Evolutionary conservation across 192 early-diverging fungal species (phyloP).

Genomic region (Entomortierella beljakovae): DNA sequence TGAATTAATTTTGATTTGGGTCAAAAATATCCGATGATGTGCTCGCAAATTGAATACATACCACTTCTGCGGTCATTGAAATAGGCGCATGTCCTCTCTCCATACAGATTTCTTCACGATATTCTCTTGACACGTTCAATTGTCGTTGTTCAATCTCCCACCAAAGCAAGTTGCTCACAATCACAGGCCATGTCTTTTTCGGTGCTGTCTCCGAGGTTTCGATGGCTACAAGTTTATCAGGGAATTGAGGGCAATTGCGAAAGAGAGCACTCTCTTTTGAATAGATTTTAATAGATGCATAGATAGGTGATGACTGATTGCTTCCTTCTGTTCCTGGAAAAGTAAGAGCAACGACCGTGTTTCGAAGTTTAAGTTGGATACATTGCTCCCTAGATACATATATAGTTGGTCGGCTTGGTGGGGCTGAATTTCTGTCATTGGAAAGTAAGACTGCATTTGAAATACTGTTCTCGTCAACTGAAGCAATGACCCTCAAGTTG

Average conservation of each 20-base stretch:
- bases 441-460: neutral
- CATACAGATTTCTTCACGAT: constrained; percentile 9
- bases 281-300: constrained; percentile 38
- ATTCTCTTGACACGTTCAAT: neutral
- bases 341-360: constrained; percentile 36
- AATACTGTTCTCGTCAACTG: constrained; percentile 31
- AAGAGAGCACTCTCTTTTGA: constrained; percentile 38
- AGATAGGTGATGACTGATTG: neutral
- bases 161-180: constrained; percentile 39
- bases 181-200: constrained; percentile 7
- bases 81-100: constrained; percentile 1
- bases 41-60: neutral
- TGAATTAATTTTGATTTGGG: too few species aligned
- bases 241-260: constrained; percentile 24
- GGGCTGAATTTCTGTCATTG: constrained; percentile 8
- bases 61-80: constrained; percentile 1
- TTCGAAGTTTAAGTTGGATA: constrained; percentile 28
- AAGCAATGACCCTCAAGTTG: constrained; percentile 23
- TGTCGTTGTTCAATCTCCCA: constrained; percentile 21
- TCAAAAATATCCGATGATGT: too few species aligned
- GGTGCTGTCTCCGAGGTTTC: neutral
- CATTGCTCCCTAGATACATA: constrained; percentile 33
- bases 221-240: constrained; percentile 9
- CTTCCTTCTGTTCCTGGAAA: neutral
- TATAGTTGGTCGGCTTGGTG: constrained; percentile 20